These are phyloP conservation scores for Pleurozium schreberi DNA, from an alignment of 225 moss, liverwort and hornwort genomes.

Conservation along the genomic window DNA sequence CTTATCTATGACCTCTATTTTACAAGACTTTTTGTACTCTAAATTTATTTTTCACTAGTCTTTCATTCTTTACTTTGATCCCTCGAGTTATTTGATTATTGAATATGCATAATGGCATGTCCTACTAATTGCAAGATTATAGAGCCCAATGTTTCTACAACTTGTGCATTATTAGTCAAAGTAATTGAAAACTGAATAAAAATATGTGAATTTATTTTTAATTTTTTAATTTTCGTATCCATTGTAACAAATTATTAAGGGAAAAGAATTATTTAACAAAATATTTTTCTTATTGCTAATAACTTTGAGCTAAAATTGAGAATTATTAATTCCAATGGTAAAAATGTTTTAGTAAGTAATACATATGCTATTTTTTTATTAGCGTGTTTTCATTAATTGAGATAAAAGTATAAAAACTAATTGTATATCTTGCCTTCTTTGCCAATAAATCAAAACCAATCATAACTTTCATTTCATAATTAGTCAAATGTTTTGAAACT, in stretches of 20 bases:
- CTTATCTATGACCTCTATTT: neutral
- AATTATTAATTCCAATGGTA: neutral
- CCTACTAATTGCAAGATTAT: neutral
- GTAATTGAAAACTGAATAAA: neutral
- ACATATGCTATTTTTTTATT: neutral
- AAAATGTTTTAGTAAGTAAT: neutral
- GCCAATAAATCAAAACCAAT: neutral
- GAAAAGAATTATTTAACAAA: neutral
- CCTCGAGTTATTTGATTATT: too few species aligned
- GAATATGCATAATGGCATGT: too few species aligned
- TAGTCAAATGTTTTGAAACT: neutral
- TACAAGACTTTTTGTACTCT: neutral
- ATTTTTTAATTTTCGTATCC: too few species aligned
- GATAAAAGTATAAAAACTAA: neutral
- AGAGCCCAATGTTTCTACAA: rapidly evolving
- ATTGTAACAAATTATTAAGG: neutral
- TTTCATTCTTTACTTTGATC: neutral
- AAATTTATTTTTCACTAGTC: neutral
- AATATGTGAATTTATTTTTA: too few species aligned
- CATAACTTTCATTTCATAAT: neutral
- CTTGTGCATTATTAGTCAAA: neutral
- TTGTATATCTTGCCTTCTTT: neutral
- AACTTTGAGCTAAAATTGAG: neutral
- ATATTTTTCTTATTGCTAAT: neutral
- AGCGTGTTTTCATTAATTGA: rapidly evolving